phyloP scores from a whole-genome alignment of 2,329 filamentous ascomycete species.

The Colletotrichum sp. region DNA sequence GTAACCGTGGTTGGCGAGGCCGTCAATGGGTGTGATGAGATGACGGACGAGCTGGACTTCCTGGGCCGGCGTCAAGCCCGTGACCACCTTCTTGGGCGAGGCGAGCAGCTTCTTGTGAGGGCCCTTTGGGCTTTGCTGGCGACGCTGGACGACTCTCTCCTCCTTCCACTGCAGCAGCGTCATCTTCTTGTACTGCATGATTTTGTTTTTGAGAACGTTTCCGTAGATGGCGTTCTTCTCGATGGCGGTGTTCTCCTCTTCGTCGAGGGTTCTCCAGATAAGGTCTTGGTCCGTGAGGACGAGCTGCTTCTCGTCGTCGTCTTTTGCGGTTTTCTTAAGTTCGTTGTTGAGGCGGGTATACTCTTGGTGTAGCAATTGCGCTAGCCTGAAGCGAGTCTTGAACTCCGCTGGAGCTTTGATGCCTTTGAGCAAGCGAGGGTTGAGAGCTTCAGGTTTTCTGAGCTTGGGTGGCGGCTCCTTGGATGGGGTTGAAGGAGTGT shows the following conservation, averaged over 20 bases:
- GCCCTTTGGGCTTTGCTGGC: slow-evolving; percentile 31
- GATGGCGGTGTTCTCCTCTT: slow-evolving; percentile 77
- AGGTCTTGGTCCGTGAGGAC: slow-evolving; percentile 69
- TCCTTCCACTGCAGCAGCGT: slow-evolving; percentile 72
- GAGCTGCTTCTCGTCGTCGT: slow-evolving; percentile 55
- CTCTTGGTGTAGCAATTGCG: slow-evolving; percentile 70
- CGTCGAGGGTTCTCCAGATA: slow-evolving; percentile 72
- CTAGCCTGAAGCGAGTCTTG: slow-evolving; percentile 58
- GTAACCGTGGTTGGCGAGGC: slow-evolving; percentile 76
- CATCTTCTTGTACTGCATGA: slow-evolving; percentile 81
- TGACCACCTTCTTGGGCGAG: slow-evolving; percentile 63
- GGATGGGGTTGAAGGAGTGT: slow-evolving; percentile 16
- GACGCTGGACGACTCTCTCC: slow-evolving; percentile 46
- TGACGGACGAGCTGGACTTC: slow-evolving; percentile 70
- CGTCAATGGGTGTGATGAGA: slow-evolving; percentile 67
- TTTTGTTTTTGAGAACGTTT: slow-evolving; percentile 83
- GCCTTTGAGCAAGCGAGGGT: slow-evolving; percentile 68
- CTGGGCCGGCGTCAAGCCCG: slow-evolving; percentile 70
- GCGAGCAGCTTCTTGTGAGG: slow-evolving; percentile 35
- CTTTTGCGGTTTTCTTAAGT: slow-evolving; percentile 56
- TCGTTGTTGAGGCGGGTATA: slow-evolving; percentile 71
- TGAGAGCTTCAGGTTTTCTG: slow-evolving; percentile 61
- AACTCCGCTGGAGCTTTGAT: slow-evolving; percentile 62
- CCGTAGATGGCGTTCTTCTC: slow-evolving; percentile 75
- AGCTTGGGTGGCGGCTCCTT: slow-evolving; percentile 20